These are phyloP conservation scores for Xylariomycetidae sp. DNA, from an alignment of 2,329 filamentous ascomycete species.

Conservation along the genomic window DNA sequence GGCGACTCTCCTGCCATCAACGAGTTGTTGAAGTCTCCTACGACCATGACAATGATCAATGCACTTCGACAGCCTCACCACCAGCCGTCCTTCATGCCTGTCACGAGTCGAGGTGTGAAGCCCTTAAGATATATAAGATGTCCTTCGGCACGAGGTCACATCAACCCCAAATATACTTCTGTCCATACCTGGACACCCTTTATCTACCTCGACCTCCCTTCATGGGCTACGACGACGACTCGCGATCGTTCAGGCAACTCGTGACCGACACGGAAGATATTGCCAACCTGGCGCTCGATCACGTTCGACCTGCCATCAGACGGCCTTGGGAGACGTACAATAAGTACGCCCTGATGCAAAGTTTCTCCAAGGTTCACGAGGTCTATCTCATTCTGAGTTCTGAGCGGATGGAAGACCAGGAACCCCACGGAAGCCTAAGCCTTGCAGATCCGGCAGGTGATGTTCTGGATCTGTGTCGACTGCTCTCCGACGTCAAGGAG, in stretches of 20 bases:
- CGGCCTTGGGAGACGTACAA: conserved; percentile 48
- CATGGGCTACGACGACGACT: conserved; percentile 36
- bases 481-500: conserved; percentile 24
- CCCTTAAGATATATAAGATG: conserved; percentile 31
- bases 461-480: conserved; percentile 13
- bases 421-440: conserved; percentile 12
- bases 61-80: conserved; percentile 31
- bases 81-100: conserved; percentile 37
- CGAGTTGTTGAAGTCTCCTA: conserved; percentile 38
- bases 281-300: conserved; percentile 39
- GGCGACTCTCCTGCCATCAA: conserved; percentile 30
- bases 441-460: conserved; percentile 19
- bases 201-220: conserved; percentile 35
- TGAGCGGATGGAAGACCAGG: conserved; percentile 8
- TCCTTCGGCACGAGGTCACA: conserved; percentile 30
- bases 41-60: conserved; percentile 29
- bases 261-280: conserved; percentile 31
- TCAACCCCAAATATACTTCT: conserved; percentile 26
- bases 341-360: conserved; percentile 41
- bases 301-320: conserved; percentile 38
- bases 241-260: conserved; percentile 36
- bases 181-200: conserved; percentile 27
- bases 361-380: conserved; percentile 34
- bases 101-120: conserved; percentile 38
- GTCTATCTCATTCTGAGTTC: conserved; percentile 31